Conservation (phyloP, 495 filamentous ascomycete species). For the Neurospora pannonica region DNA sequence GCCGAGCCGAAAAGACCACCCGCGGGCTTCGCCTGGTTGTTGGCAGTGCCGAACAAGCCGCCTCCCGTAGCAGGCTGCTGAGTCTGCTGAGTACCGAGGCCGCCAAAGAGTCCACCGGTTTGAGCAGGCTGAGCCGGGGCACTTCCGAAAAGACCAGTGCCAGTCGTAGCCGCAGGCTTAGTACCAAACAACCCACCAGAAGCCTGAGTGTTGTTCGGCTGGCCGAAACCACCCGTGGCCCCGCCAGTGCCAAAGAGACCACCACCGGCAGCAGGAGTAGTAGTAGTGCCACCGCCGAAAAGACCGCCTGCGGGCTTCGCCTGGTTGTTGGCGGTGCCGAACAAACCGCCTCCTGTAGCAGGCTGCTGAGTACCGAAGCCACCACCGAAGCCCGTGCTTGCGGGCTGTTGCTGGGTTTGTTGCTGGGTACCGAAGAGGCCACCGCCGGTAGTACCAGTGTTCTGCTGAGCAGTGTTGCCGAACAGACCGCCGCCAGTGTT, state of each 20-base stretch:
- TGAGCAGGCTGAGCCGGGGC: slow-evolving; percentile 23
- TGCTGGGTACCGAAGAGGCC: slow-evolving; percentile 40
- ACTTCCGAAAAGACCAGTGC: slow-evolving; percentile 15
- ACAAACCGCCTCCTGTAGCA: slow-evolving; percentile 46
- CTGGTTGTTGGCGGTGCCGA: slow-evolving; percentile 42
- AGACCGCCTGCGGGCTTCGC: slow-evolving; percentile 32
- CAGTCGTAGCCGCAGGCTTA: slow-evolving; percentile 36
- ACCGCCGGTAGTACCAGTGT: slow-evolving; percentile 17
- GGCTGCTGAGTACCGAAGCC: slow-evolving; percentile 22
- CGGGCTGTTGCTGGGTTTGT: slow-evolving; percentile 6
- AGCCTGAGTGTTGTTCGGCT: slow-evolving; percentile 19
- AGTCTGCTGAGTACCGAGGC: slow-evolving; percentile 41
- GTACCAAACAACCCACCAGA: slow-evolving; percentile 53
- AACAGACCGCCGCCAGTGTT: slow-evolving; percentile 53
- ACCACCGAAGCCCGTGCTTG: slow-evolving; percentile 13
- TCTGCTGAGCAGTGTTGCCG: slow-evolving; percentile 28
- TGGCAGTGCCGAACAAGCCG: slow-evolving; percentile 50
- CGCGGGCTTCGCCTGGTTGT: slow-evolving; percentile 33
- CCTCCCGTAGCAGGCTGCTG: slow-evolving; percentile 30
- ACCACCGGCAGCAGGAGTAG: slow-evolving; percentile 21
- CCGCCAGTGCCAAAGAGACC: slow-evolving; percentile 35
- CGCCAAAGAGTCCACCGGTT: slow-evolving; percentile 43
- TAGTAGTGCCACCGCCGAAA: slow-evolving; percentile 34
- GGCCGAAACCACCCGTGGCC: slow-evolving; percentile 25
- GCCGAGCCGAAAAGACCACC: slow-evolving; percentile 43